Evolutionary conservation across 345 rosid genomes (phyloP).

Genomic region (Adansonia digitata): DNA sequence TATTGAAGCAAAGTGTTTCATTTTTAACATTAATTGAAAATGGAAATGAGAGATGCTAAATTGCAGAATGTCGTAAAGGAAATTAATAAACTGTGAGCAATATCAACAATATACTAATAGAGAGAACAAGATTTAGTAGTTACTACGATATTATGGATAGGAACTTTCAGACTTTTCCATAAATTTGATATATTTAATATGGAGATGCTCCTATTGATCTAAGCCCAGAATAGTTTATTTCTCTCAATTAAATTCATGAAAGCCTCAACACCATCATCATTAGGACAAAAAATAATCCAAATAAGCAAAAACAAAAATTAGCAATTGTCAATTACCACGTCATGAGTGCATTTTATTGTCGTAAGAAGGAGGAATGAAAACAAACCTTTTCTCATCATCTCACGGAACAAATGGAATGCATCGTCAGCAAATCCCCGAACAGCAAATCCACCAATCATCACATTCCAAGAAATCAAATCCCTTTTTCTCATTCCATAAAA

Average conservation of each 20-base stretch:
- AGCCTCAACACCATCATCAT: too few species aligned
- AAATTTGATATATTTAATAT: not conserved
- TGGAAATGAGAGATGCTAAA: not conserved
- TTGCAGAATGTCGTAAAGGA: not conserved
- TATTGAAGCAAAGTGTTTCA: conserved; percentile 23
- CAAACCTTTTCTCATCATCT: conserved; percentile 62
- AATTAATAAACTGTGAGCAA: not conserved
- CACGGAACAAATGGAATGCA: conserved; percentile 40
- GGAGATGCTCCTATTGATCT: not conserved
- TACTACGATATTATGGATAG: not conserved
- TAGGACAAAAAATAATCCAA: not conserved
- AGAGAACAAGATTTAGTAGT: not conserved
- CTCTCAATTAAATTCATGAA: not conserved
- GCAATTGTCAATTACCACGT: not conserved
- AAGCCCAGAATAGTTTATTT: not conserved
- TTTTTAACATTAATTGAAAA: not conserved
- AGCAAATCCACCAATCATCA: conserved; percentile 51
- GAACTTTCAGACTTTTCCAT: not conserved
- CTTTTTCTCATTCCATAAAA: conserved; percentile 41
- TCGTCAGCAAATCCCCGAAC: conserved; percentile 27
- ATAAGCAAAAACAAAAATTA: not conserved
- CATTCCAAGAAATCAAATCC: conserved; percentile 64
- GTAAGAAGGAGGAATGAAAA: not conserved
- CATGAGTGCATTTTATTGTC: too few species aligned
- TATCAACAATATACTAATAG: not conserved